Base-by-base conservation (phyloP, 1,284 basidiomycete genomes). In the Apiotrichum gracile region DNA sequence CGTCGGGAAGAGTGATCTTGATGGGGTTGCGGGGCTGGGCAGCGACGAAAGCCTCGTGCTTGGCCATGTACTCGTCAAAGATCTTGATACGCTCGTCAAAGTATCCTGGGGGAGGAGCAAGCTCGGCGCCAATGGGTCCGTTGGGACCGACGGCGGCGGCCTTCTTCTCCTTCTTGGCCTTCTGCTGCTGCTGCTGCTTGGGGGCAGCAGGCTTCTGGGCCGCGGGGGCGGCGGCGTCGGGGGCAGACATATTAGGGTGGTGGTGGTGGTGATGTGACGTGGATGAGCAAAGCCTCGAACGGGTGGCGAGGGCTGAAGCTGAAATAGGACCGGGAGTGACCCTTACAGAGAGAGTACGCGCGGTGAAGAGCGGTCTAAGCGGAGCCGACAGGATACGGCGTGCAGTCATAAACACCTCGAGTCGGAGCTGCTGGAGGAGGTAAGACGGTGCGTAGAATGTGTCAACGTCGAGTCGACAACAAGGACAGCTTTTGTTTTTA, bases 31-130 rank as follows among this genome's bases (percentile, higher is more conserved):
- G 83, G 7, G 88, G 84, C 80, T 93, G 88, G n/a, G 82, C 90
- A 88, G 70, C 31, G 4, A 91, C 80, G 69, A 82, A 86, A 48
- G 84, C 84, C 67, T 90, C 87, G 67, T 94, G 83, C 76, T 96
- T 87, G 17, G 81, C 83, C 76, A 93, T 93, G 63, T 94, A 79
- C 71, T 88, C 80, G 49, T 97, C 88, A 67, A 92, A 98, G 66
- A 97, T 84, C 72, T 85, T 84, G 75, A 97, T 84, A 54, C 94
- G 85, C 72, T 88, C 85, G 66, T 87, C 86, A 76, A 97, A 87
- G 80, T 85, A 97, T 50, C 81, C 85, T 19, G 94, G 92, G 19
- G 80, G 82, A 24, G 93, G 92, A 75, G 84, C 81, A 49, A 94
- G 78, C 87, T 93, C 61, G 16, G 45, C 43, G 22, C 34, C 48